Conservation (phyloP, 495 filamentous ascomycete genomes). For the Aspergillus sclerotioniger region DNA sequence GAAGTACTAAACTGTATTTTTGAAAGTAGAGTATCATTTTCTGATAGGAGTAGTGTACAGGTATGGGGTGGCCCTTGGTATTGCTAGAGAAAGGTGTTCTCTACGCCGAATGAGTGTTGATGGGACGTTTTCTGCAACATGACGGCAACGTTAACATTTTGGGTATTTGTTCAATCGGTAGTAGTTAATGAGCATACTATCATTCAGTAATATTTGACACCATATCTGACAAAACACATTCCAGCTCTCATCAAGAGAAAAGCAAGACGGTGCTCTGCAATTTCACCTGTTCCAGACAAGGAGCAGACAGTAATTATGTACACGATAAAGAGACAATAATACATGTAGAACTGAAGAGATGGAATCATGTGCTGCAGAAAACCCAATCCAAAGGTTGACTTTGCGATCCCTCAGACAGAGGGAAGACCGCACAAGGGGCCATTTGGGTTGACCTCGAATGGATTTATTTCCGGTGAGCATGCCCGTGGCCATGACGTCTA, state of each 20-base stretch:
- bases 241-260: constrained; percentile 21
- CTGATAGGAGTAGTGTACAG: too few relatives aligned
- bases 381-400: neutral
- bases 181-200: neutral
- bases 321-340: constrained; percentile 9
- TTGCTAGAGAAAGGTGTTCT: too few relatives aligned
- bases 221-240: constrained; percentile 20
- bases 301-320: constrained; percentile 15
- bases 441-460: neutral
- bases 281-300: constrained; percentile 15
- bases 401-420: neutral
- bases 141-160: too few relatives aligned
- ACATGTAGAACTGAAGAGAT: constrained; percentile 1
- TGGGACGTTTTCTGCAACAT: too few relatives aligned
- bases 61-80: too few relatives aligned
- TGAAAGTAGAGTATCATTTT: neutral
- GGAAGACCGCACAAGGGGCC: neutral
- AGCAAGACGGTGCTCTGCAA: constrained; percentile 11
- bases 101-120: too few relatives aligned
- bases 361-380: constrained; percentile 1
- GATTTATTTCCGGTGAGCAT: constrained; percentile 14
- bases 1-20: neutral
- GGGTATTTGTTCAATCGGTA: too few relatives aligned
- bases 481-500: constrained; percentile 29
- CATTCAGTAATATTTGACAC: neutral